Conservation (phyloP, 2,329 filamentous ascomycete genomes). For the Aspergillus sp. region DNA sequence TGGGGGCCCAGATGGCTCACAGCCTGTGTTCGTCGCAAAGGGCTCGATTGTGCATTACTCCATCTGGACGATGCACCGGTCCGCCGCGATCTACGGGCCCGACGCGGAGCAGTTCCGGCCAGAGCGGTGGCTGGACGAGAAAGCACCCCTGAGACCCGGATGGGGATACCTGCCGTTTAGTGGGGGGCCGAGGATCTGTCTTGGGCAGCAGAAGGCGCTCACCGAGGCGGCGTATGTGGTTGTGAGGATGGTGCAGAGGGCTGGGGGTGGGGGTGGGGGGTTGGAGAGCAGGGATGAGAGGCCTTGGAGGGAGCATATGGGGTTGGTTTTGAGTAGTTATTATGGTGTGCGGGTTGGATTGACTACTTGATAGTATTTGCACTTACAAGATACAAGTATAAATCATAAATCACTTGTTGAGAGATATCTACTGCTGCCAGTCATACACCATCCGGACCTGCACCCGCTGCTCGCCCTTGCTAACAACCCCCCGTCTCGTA, state of each 20-base stretch:
- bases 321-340: neutral
- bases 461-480: neutral
- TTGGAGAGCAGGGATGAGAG: slow-evolving; percentile 42
- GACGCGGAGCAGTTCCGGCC: slow-evolving; percentile 59
- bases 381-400: neutral
- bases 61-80: slow-evolving; percentile 71
- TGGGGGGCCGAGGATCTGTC: slow-evolving; percentile 70
- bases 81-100: slow-evolving; percentile 49
- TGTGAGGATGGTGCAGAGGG: slow-evolving; percentile 70
- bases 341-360: neutral
- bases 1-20: slow-evolving; percentile 60
- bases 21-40: slow-evolving; percentile 66
- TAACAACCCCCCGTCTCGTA: neutral
- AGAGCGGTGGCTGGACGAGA: slow-evolving; percentile 57
- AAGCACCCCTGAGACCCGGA: slow-evolving; percentile 57
- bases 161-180: slow-evolving; percentile 77
- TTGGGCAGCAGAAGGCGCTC: slow-evolving; percentile 78
- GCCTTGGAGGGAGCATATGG: neutral
- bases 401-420: neutral
- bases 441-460: neutral
- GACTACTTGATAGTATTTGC: neutral
- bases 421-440: neutral
- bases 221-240: slow-evolving; percentile 69
- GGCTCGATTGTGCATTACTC: slow-evolving; percentile 67
- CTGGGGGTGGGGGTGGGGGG: slow-evolving; percentile 53